Evolutionary conservation across 2,329 filamentous ascomycete species (phyloP), one percentile per base, ranked within the genome.

Genomic region (Fusarium clavum): DNA sequence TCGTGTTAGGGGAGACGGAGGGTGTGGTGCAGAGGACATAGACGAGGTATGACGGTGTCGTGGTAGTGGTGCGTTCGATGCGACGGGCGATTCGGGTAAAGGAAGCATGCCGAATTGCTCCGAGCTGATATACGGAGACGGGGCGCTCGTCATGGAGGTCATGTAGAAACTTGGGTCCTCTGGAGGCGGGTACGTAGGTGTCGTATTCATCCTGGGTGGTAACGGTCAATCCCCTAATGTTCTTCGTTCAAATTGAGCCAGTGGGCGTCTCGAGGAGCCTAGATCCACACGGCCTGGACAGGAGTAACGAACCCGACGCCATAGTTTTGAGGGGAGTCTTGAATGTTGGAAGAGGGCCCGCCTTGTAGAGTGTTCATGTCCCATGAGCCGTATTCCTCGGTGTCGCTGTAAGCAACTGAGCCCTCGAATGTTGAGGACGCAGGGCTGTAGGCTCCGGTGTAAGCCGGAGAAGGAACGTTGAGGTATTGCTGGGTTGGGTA

Each of bases 381-480:
- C 77, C 82, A 88, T 46, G 83, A 78, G 64, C 79, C 78, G 67
- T 83, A 86, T 68, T 90, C 88, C 61, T 90, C 88, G 48, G 84
- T 83, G 73, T 90, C 88, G 80, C 88, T 90, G 79, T 89, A 90
- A 30, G 85, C 83, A 66, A 88, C 81, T 29, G 88, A 90, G n/a
- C 87, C 82, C 77, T 89, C 85, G 76, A 87, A 89, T 20, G 85
- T 88, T 63, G 88, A 90, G 30, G 88, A 88, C 24, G 88, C 86
- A 54, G 88, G 88, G 76, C 88, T 90, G 76, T 89, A 90, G 61
- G 84, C 84, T 57, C 83, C 84, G 54, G 81, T 83, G 67, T 87
- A 89, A 29, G 86, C 86, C 25, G 88, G 87, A 59, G 88, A 90
- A n/a, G 88, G 88, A 54, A 90, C 86, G 77, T 81, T 87, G 61